phyloP scores from a whole-genome alignment of 345 rosid species.

The Citrus reticulata region DNA sequence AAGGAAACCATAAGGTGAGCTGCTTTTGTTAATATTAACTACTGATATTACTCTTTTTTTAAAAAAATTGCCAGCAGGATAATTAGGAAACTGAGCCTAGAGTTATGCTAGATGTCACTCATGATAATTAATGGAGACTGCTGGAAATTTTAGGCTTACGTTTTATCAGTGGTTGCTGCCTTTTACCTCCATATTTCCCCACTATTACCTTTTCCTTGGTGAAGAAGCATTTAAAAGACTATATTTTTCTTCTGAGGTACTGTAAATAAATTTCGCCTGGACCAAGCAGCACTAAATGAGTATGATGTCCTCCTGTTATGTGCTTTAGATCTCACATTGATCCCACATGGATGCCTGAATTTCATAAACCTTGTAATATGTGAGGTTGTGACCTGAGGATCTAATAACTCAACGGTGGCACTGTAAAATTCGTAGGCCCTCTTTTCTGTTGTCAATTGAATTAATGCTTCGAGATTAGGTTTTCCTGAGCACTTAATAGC shows the following conservation, averaged over 20 bases:
- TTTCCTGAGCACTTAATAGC: background rate
- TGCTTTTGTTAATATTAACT: constrained; percentile 5
- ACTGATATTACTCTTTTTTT: background rate
- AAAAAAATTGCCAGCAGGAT: background rate
- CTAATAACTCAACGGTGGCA: background rate
- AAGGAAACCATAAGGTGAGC: constrained; percentile 68
- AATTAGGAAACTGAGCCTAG: background rate
- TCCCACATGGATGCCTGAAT: background rate
- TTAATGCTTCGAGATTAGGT: background rate
- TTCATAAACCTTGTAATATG: background rate
- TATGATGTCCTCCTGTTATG: background rate
- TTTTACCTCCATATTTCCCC: background rate
- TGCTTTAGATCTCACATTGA: background rate
- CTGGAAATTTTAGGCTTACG: background rate
- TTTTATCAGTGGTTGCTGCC: background rate
- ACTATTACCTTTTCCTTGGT: background rate
- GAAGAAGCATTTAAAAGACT: background rate
- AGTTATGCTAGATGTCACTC: background rate
- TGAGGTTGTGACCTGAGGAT: background rate
- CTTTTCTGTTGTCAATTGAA: background rate
- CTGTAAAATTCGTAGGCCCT: background rate
- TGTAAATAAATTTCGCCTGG: background rate
- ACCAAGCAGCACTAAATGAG: background rate
- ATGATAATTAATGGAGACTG: background rate
- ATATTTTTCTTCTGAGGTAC: no score